phyloP scores from a whole-genome alignment of 1,284 basidiomycete genomes.

The Mixia osmundae region DNA sequence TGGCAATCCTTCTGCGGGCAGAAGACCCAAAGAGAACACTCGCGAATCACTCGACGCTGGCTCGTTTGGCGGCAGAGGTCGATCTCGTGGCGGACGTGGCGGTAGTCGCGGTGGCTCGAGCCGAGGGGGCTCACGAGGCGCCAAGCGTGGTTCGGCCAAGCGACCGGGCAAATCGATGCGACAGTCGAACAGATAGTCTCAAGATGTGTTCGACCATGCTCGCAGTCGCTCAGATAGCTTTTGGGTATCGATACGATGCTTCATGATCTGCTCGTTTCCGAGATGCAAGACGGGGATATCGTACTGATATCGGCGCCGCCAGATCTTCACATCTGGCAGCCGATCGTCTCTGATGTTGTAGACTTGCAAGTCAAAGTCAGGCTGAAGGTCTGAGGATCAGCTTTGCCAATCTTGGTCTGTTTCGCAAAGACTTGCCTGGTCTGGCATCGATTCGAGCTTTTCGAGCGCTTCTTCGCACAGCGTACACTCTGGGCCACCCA shows the following conservation, averaged over 20 bases:
- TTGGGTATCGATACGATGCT: slow-evolving; percentile 14
- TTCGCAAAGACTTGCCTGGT: slow-evolving; percentile 1
- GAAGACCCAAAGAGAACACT: slow-evolving; percentile 54
- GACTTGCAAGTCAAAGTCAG: slow-evolving; percentile 11
- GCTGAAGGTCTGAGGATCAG: not conserved
- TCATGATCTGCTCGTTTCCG: slow-evolving; percentile 13
- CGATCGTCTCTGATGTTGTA: slow-evolving; percentile 14
- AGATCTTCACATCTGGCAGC: slow-evolving; percentile 10
- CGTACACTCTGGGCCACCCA: slow-evolving; percentile 9
- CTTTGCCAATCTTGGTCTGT: not conserved
- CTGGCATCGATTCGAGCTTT: slow-evolving; percentile 8
- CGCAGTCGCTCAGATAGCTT: slow-evolving; percentile 10
- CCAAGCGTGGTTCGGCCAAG: too few relatives aligned
- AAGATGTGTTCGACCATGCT: too few relatives aligned
- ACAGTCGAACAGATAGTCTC: too few relatives aligned
- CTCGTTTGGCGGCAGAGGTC: slow-evolving; percentile 21
- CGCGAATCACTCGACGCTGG: slow-evolving; percentile 42
- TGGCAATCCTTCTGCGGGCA: slow-evolving; percentile 42
- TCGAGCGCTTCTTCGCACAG: slow-evolving; percentile 16
- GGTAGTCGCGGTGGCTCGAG: slow-evolving; percentile 22
- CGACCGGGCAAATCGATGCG: too few relatives aligned
- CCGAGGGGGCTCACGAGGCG: slow-evolving; percentile 20
- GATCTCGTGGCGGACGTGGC: slow-evolving; percentile 18
- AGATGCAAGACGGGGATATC: slow-evolving; percentile 16
- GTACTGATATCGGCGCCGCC: slow-evolving; percentile 16